A percentile compares a stretch with the other conserved stretches of the same genome.
Conservation (phyloP, 805 yeast genomes). For the Lachancea cidri region DNA sequence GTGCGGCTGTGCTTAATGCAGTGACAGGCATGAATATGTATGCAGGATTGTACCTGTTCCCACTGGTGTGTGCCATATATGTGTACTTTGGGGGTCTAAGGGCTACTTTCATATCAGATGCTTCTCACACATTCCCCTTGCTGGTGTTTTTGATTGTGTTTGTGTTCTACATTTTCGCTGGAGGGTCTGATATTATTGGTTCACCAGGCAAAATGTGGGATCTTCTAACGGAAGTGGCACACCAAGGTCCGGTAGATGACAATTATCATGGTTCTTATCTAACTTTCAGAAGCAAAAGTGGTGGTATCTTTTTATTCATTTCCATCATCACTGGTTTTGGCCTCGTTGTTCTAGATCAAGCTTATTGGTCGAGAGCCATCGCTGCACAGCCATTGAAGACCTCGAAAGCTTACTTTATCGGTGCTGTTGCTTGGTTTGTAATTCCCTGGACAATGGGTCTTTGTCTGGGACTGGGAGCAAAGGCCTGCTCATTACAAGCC, state of each 20-base stretch:
- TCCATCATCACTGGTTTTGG: conserved; percentile 35
- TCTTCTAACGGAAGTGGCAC: conserved; percentile 34
- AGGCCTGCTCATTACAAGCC: conserved; percentile 31
- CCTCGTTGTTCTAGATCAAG: conserved; percentile 36
- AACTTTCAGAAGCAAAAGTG: conserved; percentile 34
- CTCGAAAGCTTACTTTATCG: conserved; percentile 36
- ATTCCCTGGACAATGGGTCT: conserved; percentile 38
- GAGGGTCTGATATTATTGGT: conserved; percentile 35
- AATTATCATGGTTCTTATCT: conserved; percentile 36
- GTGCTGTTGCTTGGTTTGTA: conserved; percentile 38
- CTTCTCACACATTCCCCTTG: conserved; percentile 44
- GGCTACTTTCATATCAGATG: conserved; percentile 63
- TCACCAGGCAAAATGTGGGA: conserved; percentile 43
- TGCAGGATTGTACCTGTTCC: conserved; percentile 44
- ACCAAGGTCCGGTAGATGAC: conserved; percentile 30
- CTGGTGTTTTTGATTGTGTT: conserved; percentile 36
- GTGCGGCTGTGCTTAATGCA: conserved; percentile 38
- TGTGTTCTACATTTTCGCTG: conserved; percentile 33
- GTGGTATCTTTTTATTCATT: conserved; percentile 29
- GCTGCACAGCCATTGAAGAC: conserved; percentile 35
- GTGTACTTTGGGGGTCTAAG: conserved; percentile 54
- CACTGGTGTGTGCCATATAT: conserved; percentile 46
- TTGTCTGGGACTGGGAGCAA: conserved; percentile 36
- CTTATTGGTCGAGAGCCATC: conserved; percentile 42
- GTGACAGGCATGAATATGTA: conserved; percentile 42